A percentile compares a stretch with the other conserved stretches of the same genome.
Evolutionary conservation across 2,329 filamentous ascomycete species (phyloP).

Genomic region (Colletotrichum scovillei): DNA sequence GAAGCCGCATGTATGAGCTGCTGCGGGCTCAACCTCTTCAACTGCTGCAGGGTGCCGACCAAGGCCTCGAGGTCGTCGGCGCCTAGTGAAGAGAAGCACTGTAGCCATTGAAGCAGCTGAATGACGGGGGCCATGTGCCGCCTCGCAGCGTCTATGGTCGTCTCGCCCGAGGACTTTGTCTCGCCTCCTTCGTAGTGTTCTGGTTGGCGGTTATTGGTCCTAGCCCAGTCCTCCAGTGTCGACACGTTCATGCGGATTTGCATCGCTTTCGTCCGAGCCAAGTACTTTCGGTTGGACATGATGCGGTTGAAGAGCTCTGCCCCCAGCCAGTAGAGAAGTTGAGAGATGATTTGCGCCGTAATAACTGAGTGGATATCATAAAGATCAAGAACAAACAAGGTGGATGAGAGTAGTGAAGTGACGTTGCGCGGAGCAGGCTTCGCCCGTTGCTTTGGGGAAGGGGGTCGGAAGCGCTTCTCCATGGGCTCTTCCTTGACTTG

Average conservation of each 20-base stretch:
- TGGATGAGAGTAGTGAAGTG: slow-evolving; percentile 93
- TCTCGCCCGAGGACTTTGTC: slow-evolving; percentile 85
- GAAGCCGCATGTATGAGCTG: slow-evolving; percentile 93
- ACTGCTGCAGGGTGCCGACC: slow-evolving; percentile 87
- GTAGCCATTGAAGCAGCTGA: slow-evolving; percentile 95
- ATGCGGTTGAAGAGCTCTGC: slow-evolving; percentile 97
- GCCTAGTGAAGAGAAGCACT: slow-evolving; percentile 94
- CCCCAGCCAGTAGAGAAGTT: slow-evolving; percentile 95
- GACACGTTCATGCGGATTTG: slow-evolving; percentile 99
- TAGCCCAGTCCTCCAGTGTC: slow-evolving; percentile 93
- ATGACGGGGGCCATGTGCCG: slow-evolving; percentile 90
- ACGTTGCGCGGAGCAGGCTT: slow-evolving; percentile 95
- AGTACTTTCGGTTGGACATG: slow-evolving; percentile 94
- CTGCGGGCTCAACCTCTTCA: slow-evolving; percentile 85
- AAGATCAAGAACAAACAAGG: slow-evolving; percentile 95
- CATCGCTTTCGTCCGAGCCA: slow-evolving; percentile 98
- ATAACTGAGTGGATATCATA: slow-evolving; percentile 99
- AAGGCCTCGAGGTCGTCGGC: slow-evolving; percentile 88
- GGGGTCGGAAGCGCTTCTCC: slow-evolving; percentile 91
- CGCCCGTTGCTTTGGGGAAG: slow-evolving; percentile 91
- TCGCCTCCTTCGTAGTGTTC: slow-evolving; percentile 97
- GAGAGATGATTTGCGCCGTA: slow-evolving; percentile 88
- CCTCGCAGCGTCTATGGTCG: slow-evolving; percentile 84
- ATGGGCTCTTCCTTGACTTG: slow-evolving; percentile 90
- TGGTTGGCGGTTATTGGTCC: slow-evolving; percentile 90